Base-by-base conservation (phyloP, 1,139 yeast genomes). In the Cylindricascospora bacillispora region DNA sequence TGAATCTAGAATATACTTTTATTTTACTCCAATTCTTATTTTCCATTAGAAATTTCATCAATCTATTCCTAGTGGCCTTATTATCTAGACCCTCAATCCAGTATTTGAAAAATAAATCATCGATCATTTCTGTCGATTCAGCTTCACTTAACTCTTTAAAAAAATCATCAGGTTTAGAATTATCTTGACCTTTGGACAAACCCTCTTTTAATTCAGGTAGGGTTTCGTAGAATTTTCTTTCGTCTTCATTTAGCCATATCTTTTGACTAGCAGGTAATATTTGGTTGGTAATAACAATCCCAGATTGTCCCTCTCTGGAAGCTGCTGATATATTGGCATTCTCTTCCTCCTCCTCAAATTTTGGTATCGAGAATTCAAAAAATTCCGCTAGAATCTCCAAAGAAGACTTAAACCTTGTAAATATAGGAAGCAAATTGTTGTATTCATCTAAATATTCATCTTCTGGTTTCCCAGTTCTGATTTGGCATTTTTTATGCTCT, bases 171-270 rank as follows among this genome's bases (percentile, higher is more conserved):
- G 73, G 47, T 13, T 34, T 39, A 13, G 14, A 15, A 5, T n/a
- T 22, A n/a, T 10, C 15, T 10, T 10, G 43, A 26, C 28, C 22
- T 13, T 31, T 25, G 4, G 34, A 45, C n/a, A n/a, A n/a, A n/a
- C n/a, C n/a, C 9, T 39, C 43, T 5, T 50, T 43, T n/a, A 56
- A 44, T 24, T 46, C 52, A n/a, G 71, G 65, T 22, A 63, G 46
- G 16, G 45, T 60, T 42, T 56, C 69, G 47, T 83, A 83, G 48
- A 82, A 82, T 35, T 59, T 62, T 37, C 67, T 65, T 23, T 69
- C 73, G 26, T 73, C 79, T 10, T 70, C 67, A 36, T 67, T 75
- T 27, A 70, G 79, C 93, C 93, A 83, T 12, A 76, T 53, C 6
- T 57, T 57, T 30, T 47, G 47, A 21, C 35, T 36, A n/a, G 44